phyloP scores from a whole-genome alignment of 352 stramenopile species.

The Phytophthora citrophthora region DNA sequence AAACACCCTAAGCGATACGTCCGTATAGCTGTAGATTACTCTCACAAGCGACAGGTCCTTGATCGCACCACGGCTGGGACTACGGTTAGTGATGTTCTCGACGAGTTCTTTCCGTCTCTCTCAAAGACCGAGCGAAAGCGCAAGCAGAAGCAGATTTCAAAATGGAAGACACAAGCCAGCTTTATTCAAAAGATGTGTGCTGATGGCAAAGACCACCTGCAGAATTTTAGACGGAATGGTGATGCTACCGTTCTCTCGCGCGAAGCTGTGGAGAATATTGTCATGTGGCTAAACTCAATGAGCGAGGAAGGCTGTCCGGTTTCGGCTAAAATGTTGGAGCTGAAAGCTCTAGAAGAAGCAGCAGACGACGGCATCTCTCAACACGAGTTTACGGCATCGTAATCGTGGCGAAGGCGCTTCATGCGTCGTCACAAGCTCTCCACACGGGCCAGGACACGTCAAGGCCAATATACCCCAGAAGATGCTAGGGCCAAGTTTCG shows the following conservation, averaged over 20 bases:
- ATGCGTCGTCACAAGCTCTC: constrained; percentile 5
- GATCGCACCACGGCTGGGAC: not conserved
- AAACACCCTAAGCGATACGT: not conserved
- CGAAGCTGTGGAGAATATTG: not conserved
- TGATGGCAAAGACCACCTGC: not conserved
- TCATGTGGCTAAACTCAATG: constrained; percentile 6
- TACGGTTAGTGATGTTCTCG: not conserved
- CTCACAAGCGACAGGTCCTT: not conserved
- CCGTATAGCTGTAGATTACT: not conserved
- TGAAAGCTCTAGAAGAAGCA: not conserved
- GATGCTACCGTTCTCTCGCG: constrained; percentile 2
- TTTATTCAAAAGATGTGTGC: not conserved
- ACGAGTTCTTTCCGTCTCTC: not conserved
- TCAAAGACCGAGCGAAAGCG: not conserved
- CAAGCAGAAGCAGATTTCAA: constrained; percentile 2
- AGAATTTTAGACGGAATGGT: constrained; percentile 1
- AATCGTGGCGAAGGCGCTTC: not conserved
- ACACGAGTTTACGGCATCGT: not conserved
- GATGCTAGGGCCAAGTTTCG: not conserved
- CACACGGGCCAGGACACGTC: not conserved
- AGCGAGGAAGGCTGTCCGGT: constrained; percentile 3
- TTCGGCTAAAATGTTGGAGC: constrained; percentile 1
- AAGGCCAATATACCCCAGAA: constrained; percentile 6
- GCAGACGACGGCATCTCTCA: not conserved
- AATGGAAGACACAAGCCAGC: not conserved